Percentiles rank a stretch among this genome's conserved stretches.
Conservation (phyloP, 2,329 filamentous ascomycete species). For the Colletotrichum tropicale region DNA sequence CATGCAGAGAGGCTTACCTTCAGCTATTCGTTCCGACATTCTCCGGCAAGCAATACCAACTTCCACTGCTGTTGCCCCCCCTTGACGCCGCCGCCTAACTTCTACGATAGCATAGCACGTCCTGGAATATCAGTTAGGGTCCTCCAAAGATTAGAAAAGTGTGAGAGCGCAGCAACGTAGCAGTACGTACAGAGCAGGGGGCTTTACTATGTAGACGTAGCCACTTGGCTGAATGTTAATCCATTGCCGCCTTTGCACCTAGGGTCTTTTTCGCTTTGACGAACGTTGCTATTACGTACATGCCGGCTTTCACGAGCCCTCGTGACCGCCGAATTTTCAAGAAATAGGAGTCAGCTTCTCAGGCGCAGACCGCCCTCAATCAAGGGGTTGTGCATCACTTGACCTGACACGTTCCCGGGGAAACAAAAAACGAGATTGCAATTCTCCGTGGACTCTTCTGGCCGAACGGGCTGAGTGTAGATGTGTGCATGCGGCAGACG, state of each 20-base stretch:
- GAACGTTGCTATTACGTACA: conserved; percentile 5
- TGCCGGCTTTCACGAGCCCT: not conserved
- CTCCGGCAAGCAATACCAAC: conserved; percentile 5
- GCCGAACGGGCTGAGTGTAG: not conserved
- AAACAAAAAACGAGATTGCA: not conserved
- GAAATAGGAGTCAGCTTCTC: not conserved
- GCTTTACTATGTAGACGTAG: not conserved
- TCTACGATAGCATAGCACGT: not conserved
- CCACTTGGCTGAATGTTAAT: conserved; percentile 4
- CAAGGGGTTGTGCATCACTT: not conserved
- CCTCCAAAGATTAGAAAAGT: not conserved
- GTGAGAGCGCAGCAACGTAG: not conserved
- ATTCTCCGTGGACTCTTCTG: not conserved
- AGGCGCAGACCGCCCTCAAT: not conserved
- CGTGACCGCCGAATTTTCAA: not conserved
- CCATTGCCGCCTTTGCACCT: not conserved
- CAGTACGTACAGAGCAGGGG: not conserved
- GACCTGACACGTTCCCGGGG: not conserved
- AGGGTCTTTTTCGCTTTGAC: not conserved
- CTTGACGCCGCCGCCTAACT: not conserved
- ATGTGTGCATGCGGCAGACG: not conserved
- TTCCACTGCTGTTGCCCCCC: not conserved
- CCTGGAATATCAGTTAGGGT: not conserved
- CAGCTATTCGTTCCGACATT: conserved; percentile 15
- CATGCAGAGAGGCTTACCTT: conserved; percentile 4